These are phyloP conservation scores for Tricholomella constricta DNA, from an alignment of 768 basidiomycete genomes.

Conservation along the genomic window DNA sequence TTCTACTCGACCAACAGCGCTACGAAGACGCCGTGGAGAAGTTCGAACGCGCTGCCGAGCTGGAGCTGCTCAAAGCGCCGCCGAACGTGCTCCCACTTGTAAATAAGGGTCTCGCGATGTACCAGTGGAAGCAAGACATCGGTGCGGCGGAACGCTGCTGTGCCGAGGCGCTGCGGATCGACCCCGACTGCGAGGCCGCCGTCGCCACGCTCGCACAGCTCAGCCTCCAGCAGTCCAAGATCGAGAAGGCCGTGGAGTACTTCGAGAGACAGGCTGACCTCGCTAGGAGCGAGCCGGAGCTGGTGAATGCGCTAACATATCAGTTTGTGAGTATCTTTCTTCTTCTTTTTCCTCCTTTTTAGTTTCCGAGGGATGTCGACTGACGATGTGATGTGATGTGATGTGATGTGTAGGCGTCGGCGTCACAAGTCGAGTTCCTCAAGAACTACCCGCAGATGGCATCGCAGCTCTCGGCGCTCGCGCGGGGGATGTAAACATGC, in stretches of 20 bases:
- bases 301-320: slow-evolving; percentile 76
- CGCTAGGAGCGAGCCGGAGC: slow-evolving; percentile 88
- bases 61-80: slow-evolving; percentile 74
- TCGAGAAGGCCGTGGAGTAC: slow-evolving; percentile 83
- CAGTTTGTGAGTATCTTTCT: slow-evolving; percentile 60
- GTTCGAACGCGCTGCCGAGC: slow-evolving; percentile 89
- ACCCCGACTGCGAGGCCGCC: slow-evolving; percentile 95
- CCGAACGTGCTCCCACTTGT: slow-evolving; percentile 92
- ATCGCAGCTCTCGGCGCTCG: slow-evolving; percentile 55
- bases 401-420: slow-evolving; percentile 59
- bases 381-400: slow-evolving; percentile 5
- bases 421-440: slow-evolving; percentile 81
- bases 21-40: slow-evolving; percentile 89
- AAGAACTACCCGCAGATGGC: slow-evolving; percentile 84
- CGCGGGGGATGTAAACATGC: slow-evolving; percentile 25
- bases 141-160: slow-evolving; percentile 81
- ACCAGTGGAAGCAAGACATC: slow-evolving; percentile 94
- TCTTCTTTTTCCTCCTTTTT: neutral
- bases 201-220: slow-evolving; percentile 95
- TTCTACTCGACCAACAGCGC: slow-evolving; percentile 88
- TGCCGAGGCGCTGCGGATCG: slow-evolving; percentile 83
- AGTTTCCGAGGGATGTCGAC: no score
- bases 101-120: slow-evolving; percentile 96
- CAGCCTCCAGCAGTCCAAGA: slow-evolving; percentile 85
- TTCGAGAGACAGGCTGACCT: slow-evolving; percentile 84